These are phyloP conservation scores for Linnemannia zychae DNA, from an alignment of 192 early-diverging fungal species.

Conservation along the genomic window DNA sequence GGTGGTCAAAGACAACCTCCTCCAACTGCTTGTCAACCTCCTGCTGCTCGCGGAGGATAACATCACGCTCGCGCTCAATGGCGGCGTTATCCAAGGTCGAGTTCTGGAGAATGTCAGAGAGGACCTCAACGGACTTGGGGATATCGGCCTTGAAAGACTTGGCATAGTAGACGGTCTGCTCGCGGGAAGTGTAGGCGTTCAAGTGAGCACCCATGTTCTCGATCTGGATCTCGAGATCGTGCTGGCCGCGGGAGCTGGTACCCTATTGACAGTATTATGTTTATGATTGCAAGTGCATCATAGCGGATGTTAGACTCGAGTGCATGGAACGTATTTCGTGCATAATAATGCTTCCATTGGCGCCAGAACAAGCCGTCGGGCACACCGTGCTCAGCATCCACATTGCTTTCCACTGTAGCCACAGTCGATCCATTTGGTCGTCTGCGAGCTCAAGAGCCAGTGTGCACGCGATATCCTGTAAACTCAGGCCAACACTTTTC, in stretches of 20 bases:
- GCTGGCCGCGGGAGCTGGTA: slow-evolving; percentile 87
- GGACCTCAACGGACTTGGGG: slow-evolving; percentile 89
- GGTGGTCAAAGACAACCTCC: slow-evolving; percentile 98
- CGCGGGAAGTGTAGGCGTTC: slow-evolving; percentile 98
- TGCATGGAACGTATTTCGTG: not conserved
- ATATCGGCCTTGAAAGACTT: slow-evolving; percentile 93
- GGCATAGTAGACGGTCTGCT: slow-evolving; percentile 99
- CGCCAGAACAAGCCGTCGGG: not conserved
- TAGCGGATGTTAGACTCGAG: not conserved
- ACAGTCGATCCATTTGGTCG: not conserved
- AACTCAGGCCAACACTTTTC: not conserved
- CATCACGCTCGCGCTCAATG: slow-evolving; percentile 97
- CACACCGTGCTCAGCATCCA: not conserved
- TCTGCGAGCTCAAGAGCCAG: not conserved
- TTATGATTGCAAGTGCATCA: not conserved
- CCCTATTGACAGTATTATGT: slow-evolving; percentile 65
- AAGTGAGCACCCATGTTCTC: slow-evolving; percentile 99
- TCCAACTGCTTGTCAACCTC: slow-evolving; percentile 95
- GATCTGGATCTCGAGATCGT: slow-evolving; percentile 93
- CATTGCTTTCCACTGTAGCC: not conserved
- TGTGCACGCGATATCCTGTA: no score
- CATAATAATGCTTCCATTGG: not conserved
- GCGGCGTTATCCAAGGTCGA: slow-evolving; percentile 85
- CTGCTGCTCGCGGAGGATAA: slow-evolving; percentile 96
- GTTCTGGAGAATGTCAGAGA: slow-evolving; percentile 96